Evolutionary conservation across 1,139 yeast species (phyloP), one percentile per base, ranked within the genome.

Genomic region (Maudiozyma humilis): DNA sequence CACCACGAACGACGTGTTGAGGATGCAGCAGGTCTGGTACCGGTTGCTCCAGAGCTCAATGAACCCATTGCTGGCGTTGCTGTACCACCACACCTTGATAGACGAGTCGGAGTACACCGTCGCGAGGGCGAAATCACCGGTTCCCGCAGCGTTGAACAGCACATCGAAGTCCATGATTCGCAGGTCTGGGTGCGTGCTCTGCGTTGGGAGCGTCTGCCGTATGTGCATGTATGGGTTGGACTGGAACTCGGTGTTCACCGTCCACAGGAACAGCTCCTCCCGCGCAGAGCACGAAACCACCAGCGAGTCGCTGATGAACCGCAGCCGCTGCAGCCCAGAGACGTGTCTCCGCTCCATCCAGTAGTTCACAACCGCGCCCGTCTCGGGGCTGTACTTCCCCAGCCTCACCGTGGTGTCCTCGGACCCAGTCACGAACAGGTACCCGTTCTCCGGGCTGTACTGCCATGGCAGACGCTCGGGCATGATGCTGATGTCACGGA

Each of bases 261-360:
- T 75, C 98, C 98, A 91, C 7, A 87, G 66, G 48, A 75, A 75
- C 41, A 91, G 73, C 64, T 91, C 98, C 61, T 91, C 98, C 56
- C 93, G 77, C 0, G 95, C 97, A 10, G 95, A 91, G 1, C 91
- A 79, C 3, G 84, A 73, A 17, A 79, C 65, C 50, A 88, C 67
- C 31, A 72, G 78, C 6, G 71, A 60, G 10, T 72, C 64, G 52
- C 65, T 69, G 20, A 86, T 66, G 64, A 89, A 84, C 47, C 75
- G 78, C 14, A 85, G 71, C 40, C 76, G 73, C 59, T 89, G 97
- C 44, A 91, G 65, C 0, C 97, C 97, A 1, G 96, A 86, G 2
- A 87, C 82, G 61, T 91, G 98, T 47, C 78, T 76, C 58, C 89
- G 76, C 60, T 82, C 71, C 2, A 82, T 73, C 81, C 91, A 79